Conservation (phyloP, 2,329 filamentous ascomycete species). For the Epichloe elymi region DNA sequence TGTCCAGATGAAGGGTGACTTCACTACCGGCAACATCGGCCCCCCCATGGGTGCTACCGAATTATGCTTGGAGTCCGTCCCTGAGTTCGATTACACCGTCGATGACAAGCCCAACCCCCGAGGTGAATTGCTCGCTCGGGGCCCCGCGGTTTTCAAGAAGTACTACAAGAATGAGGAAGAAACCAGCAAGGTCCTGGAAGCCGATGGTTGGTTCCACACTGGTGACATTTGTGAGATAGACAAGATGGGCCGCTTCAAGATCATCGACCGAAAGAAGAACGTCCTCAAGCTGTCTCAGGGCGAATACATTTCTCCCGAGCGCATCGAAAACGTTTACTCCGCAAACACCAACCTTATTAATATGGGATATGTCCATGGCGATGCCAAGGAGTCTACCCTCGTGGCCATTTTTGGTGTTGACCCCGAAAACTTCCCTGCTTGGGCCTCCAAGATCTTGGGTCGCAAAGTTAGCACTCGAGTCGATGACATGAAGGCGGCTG, state of each 20-base stretch:
- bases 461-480: constrained; percentile 52
- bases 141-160: constrained; percentile 66
- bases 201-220: constrained; percentile 94
- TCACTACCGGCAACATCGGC: constrained; percentile 70
- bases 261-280: constrained; percentile 97
- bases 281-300: constrained; percentile 97
- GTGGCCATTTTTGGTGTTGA: constrained; percentile 84
- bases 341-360: constrained; percentile 66
- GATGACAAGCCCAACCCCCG: constrained; percentile 76
- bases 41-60: constrained; percentile 57
- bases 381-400: constrained; percentile 66
- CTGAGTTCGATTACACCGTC: constrained; percentile 85
- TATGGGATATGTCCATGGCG: constrained; percentile 82
- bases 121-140: constrained; percentile 76
- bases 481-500: constrained; percentile 52
- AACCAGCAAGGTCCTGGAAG: constrained; percentile 67
- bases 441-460: constrained; percentile 64
- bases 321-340: constrained; percentile 88
- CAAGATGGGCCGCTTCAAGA: constrained; percentile 71
- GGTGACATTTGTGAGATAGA: constrained; percentile 86
- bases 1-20: constrained; percentile 58
- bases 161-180: constrained; percentile 88
- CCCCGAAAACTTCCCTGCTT: constrained; percentile 69
- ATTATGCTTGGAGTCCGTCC: constrained; percentile 71
- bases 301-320: constrained; percentile 95